phyloP scores from a whole-genome alignment of 306 rosid species.

The Styphnolobium japonicum region DNA sequence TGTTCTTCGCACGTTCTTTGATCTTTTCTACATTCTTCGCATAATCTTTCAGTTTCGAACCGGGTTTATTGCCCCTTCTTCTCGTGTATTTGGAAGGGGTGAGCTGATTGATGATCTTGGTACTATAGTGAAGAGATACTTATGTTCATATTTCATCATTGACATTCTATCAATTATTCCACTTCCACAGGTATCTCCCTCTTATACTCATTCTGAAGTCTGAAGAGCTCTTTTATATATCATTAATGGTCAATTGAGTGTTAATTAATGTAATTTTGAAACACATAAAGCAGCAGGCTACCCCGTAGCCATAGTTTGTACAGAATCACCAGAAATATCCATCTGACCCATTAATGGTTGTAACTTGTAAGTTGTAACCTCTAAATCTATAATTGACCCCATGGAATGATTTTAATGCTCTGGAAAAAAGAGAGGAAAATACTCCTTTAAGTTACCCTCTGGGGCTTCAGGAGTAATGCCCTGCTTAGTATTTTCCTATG shows the following conservation, averaged over 20 bases:
- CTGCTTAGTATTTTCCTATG: not conserved
- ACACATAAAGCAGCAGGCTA: not conserved
- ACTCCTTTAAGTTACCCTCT: not conserved
- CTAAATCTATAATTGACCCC: not conserved
- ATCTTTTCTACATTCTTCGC: slow-evolving; percentile 68
- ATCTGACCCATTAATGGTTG: not conserved
- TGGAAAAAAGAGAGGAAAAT: not conserved
- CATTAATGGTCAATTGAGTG: not conserved
- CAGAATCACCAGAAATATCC: not conserved
- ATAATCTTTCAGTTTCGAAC: slow-evolving; percentile 79
- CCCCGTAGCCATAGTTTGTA: not conserved
- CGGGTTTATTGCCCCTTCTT: slow-evolving; percentile 84
- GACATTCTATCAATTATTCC: slow-evolving; percentile 85
- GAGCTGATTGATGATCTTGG: slow-evolving; percentile 51
- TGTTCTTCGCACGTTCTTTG: slow-evolving; percentile 79
- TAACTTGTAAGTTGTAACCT: not conserved
- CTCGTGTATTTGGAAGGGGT: slow-evolving; percentile 86
- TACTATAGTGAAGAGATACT: slow-evolving; percentile 69
- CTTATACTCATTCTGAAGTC: not conserved
- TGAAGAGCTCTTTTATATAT: not conserved
- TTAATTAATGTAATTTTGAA: too few relatives aligned
- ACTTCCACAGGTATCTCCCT: slow-evolving; percentile 72
- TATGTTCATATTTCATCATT: slow-evolving; percentile 60
- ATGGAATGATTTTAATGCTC: not conserved
- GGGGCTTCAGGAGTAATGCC: not conserved